Percentiles rank a stretch among this genome's conserved stretches.
These are phyloP conservation scores for Triticum dicoccoides DNA, from an alignment of 176 grass and related monocot species.

Conservation along the genomic window DNA sequence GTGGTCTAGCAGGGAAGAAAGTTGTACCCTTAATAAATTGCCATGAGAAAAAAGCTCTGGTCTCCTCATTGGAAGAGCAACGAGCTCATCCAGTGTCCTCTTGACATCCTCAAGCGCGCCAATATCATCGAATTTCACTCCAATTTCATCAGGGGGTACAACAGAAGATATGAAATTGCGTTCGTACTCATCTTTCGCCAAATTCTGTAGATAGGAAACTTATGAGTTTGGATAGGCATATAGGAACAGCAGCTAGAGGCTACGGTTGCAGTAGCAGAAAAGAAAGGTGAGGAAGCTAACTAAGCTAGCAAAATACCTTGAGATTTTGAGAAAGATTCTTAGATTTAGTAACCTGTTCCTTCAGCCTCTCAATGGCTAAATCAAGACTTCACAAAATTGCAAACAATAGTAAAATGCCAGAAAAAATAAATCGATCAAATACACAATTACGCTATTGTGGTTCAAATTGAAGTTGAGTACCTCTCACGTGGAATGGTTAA, in stretches of 20 bases:
- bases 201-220: constrained; percentile 47
- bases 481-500: constrained; percentile 84
- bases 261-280: not conserved
- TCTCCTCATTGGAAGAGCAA: constrained; percentile 92
- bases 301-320: constrained; percentile 48
- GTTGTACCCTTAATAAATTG: constrained; percentile 82
- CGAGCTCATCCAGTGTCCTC: constrained; percentile 87
- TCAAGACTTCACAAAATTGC: constrained; percentile 65
- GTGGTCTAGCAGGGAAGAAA: constrained; percentile 17
- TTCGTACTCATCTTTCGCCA: constrained; percentile 93
- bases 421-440: constrained; percentile 22
- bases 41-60: constrained; percentile 89
- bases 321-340: constrained; percentile 79
- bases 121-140: constrained; percentile 95
- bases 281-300: constrained; percentile 19
- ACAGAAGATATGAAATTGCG: constrained; percentile 86
- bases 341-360: constrained; percentile 60
- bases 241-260: constrained; percentile 7
- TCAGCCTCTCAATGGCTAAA: constrained; percentile 73
- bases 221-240: constrained; percentile 4
- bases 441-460: constrained; percentile 5
- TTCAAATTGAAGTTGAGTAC: constrained; percentile 39
- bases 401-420: constrained; percentile 18
- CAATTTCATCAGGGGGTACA: constrained; percentile 88
- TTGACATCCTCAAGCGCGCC: constrained; percentile 93